These are phyloP conservation scores for Wilcoxina mikolae DNA, from an alignment of 495 filamentous ascomycete species.

Conservation along the genomic window DNA sequence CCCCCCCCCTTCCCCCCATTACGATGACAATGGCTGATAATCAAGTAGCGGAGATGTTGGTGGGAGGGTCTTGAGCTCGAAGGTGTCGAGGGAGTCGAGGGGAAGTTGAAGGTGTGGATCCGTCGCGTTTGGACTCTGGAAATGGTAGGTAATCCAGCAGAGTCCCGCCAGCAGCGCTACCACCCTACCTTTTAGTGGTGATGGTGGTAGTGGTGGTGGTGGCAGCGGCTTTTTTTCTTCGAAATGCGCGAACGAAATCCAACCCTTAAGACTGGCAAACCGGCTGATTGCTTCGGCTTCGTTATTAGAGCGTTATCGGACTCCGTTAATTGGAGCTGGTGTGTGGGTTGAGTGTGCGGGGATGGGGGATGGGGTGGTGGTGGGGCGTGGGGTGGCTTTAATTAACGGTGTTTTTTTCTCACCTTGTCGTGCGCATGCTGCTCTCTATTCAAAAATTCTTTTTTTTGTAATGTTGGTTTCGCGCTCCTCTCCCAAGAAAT, in stretches of 20 bases:
- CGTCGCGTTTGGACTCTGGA: slow-evolving; percentile 95
- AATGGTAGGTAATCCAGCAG: slow-evolving; percentile 48
- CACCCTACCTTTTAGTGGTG: background rate
- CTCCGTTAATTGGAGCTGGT: slow-evolving; percentile 45
- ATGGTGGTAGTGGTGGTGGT: background rate
- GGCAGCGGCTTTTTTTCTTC: background rate
- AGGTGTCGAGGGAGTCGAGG: slow-evolving; percentile 77
- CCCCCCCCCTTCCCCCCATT: background rate
- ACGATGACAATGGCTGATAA: background rate
- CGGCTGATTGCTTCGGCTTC: background rate
- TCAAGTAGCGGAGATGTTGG: slow-evolving; percentile 62
- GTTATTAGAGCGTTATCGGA: slow-evolving; percentile 62
- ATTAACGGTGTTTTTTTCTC: too few relatives aligned
- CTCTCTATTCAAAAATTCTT: too few relatives aligned
- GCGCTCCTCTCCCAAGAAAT: too few relatives aligned
- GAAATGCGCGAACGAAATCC: slow-evolving; percentile 27
- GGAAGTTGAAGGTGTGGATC: slow-evolving; percentile 94
- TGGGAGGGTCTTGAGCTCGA: slow-evolving; percentile 97
- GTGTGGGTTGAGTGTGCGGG: background rate
- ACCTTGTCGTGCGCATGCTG: too few relatives aligned
- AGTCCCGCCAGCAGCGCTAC: background rate
- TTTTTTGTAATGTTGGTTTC: too few relatives aligned
- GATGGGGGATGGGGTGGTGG: background rate
- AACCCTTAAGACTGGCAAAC: slow-evolving; percentile 22
- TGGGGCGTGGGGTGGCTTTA: too few relatives aligned